Base-by-base conservation (phyloP, 148 eudicot species). In the Cornus suecica region DNA sequence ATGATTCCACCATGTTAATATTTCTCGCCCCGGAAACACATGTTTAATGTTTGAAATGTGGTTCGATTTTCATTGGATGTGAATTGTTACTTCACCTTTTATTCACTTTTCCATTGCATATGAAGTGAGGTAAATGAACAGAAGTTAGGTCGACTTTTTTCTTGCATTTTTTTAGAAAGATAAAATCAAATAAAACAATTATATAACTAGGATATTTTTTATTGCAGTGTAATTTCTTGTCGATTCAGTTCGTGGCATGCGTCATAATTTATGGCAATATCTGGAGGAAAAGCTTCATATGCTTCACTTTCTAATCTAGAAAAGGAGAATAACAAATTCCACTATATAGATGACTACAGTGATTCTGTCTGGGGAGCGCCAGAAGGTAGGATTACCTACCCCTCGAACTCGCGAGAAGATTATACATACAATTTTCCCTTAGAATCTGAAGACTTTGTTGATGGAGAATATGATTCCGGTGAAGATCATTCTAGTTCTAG, bases 391-490 rank as follows among this genome's bases (percentile, higher is more conserved):
- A 77, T 48, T 63, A 66, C 73, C 32, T 69, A 56, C 61, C 45
- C 84, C 66, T 69, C 89, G 32, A 76, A 70, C 62, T 58, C 83
- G 66, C 80, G 80, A 76, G 74, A 77, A 52, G 86, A 85, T 28
- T 68, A 79, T 66, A 72, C 84, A 8, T 88, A 83, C 65, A 90
- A 83, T 58, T 76, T 81, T 80, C 81, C 88, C 18, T 74, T 69
- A 76, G 93, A 87, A 60, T 54, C 88, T 68, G 93, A 91, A 66
- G 93, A 93, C 67, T 85, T 75, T 82, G 26, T 83, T 69, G 94
- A 90, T 70, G 87, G 76, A 58, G 94, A 80, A 34, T 96, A 85
- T 32, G 86, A 90, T 72, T 87, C 92, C 45, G 78, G 83, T 66
- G 91, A 91, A 74, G 98, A 90, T 65, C 79, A 66, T 73, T 73